phyloP scores from a whole-genome alignment of 441 rosid species.

The Geranium incanum region DNA sequence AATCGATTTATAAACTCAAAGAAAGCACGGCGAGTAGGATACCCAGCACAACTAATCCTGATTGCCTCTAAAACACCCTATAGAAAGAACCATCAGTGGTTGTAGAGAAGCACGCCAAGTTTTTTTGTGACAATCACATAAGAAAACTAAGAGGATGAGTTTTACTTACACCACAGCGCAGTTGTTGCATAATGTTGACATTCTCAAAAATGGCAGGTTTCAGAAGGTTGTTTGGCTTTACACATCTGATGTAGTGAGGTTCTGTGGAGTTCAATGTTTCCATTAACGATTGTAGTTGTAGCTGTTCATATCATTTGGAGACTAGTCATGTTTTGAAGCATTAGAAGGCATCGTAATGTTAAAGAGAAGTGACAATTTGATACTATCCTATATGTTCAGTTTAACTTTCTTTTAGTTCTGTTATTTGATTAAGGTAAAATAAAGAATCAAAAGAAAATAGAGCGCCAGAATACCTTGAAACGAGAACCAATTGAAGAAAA shows the following conservation, averaged over 20 bases:
- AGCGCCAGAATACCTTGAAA: slow-evolving; percentile 46
- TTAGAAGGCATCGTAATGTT: not conserved
- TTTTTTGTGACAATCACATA: slow-evolving; percentile 11
- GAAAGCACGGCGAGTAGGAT: slow-evolving; percentile 70
- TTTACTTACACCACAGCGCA: slow-evolving; percentile 83
- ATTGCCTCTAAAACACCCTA: slow-evolving; percentile 94
- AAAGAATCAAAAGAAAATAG: not conserved
- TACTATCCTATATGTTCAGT: not conserved
- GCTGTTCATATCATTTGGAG: slow-evolving; percentile 34
- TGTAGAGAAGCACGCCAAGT: slow-evolving; percentile 18
- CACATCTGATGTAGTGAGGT: slow-evolving; percentile 92
- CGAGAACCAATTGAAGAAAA: slow-evolving; percentile 68
- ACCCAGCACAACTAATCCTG: slow-evolving; percentile 75
- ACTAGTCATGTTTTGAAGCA: not conserved
- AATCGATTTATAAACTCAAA: slow-evolving; percentile 62
- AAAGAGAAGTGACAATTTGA: not conserved
- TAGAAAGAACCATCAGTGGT: slow-evolving; percentile 9
- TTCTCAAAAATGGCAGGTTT: slow-evolving; percentile 66
- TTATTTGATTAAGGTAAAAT: not conserved
- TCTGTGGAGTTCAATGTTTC: slow-evolving; percentile 23
- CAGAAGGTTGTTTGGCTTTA: slow-evolving; percentile 74
- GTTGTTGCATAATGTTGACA: slow-evolving; percentile 63
- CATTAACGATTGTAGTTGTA: slow-evolving; percentile 21
- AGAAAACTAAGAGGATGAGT: slow-evolving; percentile 18
- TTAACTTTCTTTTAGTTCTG: not conserved